Base-by-base conservation (phyloP, 2,329 filamentous ascomycete genomes). In the Exophiala phaeomuriformis region DNA sequence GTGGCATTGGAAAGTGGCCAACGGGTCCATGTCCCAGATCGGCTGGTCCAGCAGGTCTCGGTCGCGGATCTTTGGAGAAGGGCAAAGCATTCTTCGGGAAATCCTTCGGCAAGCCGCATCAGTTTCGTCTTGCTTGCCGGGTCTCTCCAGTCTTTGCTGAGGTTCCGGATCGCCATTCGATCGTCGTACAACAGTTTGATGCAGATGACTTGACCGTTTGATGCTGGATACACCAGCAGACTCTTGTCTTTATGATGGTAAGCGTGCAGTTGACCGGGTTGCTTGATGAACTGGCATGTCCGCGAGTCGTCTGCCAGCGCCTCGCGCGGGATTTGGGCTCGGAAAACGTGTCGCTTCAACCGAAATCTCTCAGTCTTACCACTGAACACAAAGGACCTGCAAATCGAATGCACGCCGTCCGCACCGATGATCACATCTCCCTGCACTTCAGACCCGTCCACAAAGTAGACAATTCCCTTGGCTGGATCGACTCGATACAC, bases 11-110 rank as follows among this genome's bases (percentile, higher is more conserved):
- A 80, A 86, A 0, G 68, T 72, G 0, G 76, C 74, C 9, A 86
- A 65, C 1, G 73, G 68, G 2, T 79, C 75, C 78, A 84, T 83
- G 58, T 86, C 83, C 5, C 82, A 64, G 1, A 85, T 66, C 19
- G 74, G 75, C 80, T 47, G 48, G 47, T 55, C 52, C 29, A 51
- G 47, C 29, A 55, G 43, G 10, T 42, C 48, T 7, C 43, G 9
- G 19, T 45, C 41, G n/a, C 12, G 36, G 7, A 51, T 51, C 33
- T 47, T 9, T 51, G 36, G 9, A 55, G 40, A 9, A 51, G 28
- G 5, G 52, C 47, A 12, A 55, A 43, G 43, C 52, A 55, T 36
- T 55, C 52, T 27, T 47, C 42, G 5, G 52, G 52, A 3, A 55
- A 28, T 7, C 47, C 52, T 9, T 8, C 9, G 28, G 52, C 48